Percentiles rank a stretch among this genome's conserved stretches.
Conservation (phyloP, 2,329 filamentous ascomycete species). For the Penicillium concentricum region DNA sequence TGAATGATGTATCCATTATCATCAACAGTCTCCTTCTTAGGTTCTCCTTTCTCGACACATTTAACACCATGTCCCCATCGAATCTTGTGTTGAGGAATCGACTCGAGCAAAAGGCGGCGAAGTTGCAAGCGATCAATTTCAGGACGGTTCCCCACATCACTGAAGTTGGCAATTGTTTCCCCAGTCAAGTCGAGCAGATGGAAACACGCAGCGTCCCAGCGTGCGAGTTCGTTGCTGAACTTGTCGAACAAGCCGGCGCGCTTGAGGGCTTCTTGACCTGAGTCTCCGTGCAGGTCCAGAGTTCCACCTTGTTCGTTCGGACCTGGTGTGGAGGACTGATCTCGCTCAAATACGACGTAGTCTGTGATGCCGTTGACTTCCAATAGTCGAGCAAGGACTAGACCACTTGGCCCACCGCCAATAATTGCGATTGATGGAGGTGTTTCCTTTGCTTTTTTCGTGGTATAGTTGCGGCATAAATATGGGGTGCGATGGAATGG, state of each 20-base stretch:
- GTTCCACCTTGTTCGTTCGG: not conserved
- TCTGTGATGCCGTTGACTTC: not conserved
- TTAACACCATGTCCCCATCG: not conserved
- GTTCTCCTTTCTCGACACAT: not conserved
- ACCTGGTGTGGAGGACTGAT: not conserved
- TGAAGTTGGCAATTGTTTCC: not conserved
- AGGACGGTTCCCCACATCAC: not conserved
- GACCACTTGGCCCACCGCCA: not conserved
- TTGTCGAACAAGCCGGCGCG: not conserved
- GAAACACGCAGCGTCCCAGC: not conserved
- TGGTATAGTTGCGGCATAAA: not conserved
- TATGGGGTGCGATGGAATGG: not conserved
- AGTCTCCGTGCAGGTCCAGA: not conserved
- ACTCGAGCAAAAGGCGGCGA: not conserved
- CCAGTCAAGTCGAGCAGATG: not conserved
- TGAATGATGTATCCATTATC: not conserved
- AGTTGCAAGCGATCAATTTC: not conserved
- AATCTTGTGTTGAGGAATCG: not conserved
- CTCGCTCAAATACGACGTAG: not conserved
- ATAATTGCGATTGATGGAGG: not conserved
- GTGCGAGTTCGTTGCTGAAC: not conserved
- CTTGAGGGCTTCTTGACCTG: not conserved
- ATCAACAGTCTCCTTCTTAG: not conserved
- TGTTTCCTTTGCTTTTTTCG: not conserved
- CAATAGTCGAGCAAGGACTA: not conserved